A percentile compares a stretch with the other conserved stretches of the same genome.
phyloP scores from a whole-genome alignment of 495 filamentous ascomycete genomes.

The Tetracladium setigerum region DNA sequence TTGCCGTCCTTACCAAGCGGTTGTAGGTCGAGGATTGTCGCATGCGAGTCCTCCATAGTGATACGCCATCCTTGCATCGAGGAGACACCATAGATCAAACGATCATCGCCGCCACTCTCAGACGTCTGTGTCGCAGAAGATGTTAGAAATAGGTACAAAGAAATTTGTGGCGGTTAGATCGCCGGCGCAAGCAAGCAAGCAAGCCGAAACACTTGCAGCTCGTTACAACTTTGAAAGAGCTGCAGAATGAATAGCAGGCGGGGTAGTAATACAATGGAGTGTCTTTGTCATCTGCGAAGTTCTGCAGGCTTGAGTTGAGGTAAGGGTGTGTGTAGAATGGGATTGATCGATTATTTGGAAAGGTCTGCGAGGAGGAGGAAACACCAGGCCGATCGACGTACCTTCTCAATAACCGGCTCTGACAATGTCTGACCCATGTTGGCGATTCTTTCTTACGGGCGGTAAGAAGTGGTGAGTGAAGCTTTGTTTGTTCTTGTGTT shows the following conservation, averaged over 20 bases:
- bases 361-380: not conserved
- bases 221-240: too few relatives aligned
- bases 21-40: conserved; percentile 79
- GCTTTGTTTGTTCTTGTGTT: not conserved
- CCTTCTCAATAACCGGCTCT: conserved; percentile 98
- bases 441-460: conserved; percentile 1
- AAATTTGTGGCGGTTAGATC: not conserved
- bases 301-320: not conserved
- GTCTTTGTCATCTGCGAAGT: not conserved
- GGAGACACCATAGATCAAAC: conserved; percentile 85
- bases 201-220: not conserved
- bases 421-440: conserved; percentile 98
- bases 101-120: conserved; percentile 83
- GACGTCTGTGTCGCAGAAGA: conserved; percentile 53
- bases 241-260: not conserved
- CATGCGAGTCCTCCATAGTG: conserved; percentile 97
- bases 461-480: conserved; percentile 7
- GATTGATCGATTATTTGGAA: not conserved
- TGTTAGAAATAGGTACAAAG: conserved; percentile 12
- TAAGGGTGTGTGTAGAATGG: not conserved
- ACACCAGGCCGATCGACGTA: conserved; percentile 38
- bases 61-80: conserved; percentile 99
- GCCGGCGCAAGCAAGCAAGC: not conserved
- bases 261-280: not conserved
- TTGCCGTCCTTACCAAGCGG: conserved; percentile 42